Evolutionary conservation across 2,329 filamentous ascomycete genomes (phyloP).

Genomic region (Penicillium hordei): DNA sequence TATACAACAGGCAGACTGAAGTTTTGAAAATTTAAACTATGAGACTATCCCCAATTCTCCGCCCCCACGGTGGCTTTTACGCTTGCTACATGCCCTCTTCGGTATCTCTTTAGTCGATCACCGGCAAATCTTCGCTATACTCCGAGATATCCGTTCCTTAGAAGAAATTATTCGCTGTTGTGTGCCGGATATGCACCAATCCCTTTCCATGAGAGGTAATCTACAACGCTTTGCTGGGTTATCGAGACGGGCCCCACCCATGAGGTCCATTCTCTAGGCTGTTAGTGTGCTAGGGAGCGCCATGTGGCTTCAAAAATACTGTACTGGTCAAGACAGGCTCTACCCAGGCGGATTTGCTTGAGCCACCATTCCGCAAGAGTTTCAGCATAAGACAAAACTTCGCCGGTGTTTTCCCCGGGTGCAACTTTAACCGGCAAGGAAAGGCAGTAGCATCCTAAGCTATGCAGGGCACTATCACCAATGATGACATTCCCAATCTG

Average conservation of each 20-base stretch:
- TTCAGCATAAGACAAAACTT: neutral
- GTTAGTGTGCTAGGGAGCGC: neutral
- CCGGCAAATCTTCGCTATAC: neutral
- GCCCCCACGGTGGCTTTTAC: neutral
- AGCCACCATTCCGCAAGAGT: neutral
- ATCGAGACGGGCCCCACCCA: neutral
- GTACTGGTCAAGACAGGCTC: conserved; percentile 1
- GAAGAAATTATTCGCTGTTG: neutral
- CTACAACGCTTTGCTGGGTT: neutral
- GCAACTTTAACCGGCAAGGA: neutral
- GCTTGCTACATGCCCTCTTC: neutral
- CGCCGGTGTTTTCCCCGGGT: too few species aligned
- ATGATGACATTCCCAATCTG: neutral
- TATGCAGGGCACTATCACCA: neutral
- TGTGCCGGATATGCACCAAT: neutral
- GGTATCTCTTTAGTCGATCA: neutral
- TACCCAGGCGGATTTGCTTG: neutral
- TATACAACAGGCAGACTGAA: neutral
- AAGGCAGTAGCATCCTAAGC: neutral
- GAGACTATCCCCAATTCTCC: neutral
- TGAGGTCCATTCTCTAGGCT: neutral
- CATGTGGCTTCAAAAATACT: neutral
- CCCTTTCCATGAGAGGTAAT: neutral
- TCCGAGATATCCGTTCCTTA: neutral
- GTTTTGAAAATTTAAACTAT: neutral